phyloP scores from a whole-genome alignment of 192 early-diverging fungal genomes.

The Paraglomus occultum region DNA sequence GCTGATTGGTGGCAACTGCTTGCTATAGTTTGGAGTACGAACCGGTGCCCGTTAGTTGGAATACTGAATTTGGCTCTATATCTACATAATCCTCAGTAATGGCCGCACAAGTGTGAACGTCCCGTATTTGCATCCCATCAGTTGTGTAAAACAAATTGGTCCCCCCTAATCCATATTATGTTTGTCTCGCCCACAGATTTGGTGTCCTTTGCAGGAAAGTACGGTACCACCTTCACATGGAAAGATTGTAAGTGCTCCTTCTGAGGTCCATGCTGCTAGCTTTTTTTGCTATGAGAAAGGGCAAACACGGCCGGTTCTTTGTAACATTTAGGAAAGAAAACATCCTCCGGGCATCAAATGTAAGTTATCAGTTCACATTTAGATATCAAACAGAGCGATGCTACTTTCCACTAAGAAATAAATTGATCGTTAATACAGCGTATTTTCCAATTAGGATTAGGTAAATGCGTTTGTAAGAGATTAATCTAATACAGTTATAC shows the following conservation, averaged over 20 bases:
- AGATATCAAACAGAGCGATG: slow-evolving; percentile 1
- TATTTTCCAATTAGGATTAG: too few species aligned
- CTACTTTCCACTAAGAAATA: slow-evolving; percentile 12
- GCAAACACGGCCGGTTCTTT: not conserved
- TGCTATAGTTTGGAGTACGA: too few species aligned
- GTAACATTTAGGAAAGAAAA: slow-evolving; percentile 12
- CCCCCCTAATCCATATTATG: slow-evolving; percentile 1
- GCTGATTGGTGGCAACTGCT: too few species aligned
- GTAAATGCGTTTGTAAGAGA: too few species aligned
- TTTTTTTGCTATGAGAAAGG: slow-evolving; percentile 3
- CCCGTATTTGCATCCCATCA: not conserved
- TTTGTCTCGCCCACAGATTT: too few species aligned
- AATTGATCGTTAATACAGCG: not conserved
- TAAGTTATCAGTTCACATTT: not conserved
- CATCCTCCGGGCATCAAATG: not conserved
- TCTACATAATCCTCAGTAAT: not conserved
- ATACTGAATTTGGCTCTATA: too few species aligned
- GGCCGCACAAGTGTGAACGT: slow-evolving; percentile 2
- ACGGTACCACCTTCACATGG: slow-evolving; percentile 1
- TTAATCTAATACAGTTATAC: not conserved
- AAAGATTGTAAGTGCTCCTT: slow-evolving; percentile 12
- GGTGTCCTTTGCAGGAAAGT: not conserved
- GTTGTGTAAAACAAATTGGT: not conserved
- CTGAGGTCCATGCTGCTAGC: slow-evolving; percentile 20
- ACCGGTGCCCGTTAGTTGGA: too few species aligned